Base-by-base conservation (phyloP, 2,329 filamentous ascomycete genomes). In the Alternaria rosae region DNA sequence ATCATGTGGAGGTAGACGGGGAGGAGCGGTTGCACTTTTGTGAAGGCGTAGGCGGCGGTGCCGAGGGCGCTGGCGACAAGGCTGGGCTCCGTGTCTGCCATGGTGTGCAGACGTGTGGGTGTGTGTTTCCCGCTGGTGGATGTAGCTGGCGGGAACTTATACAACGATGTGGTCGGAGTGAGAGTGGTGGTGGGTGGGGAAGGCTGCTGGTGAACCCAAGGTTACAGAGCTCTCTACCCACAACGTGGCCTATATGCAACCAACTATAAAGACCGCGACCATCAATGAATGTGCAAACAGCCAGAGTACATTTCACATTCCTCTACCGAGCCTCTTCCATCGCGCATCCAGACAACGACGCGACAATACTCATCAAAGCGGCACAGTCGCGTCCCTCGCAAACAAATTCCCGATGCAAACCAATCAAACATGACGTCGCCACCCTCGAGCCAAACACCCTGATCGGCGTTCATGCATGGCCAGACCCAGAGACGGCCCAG, bases 1-100 rank as follows among this genome's bases (percentile, higher is more conserved):
- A 91, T 80, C 12, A 91, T 81, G 76, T 91, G 89, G 0, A 84
- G 71, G 70, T 89, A 86, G 11, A 86, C 87, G 13, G 85, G 85
- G 26, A 89, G 67, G 70, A 79, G 73, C 3, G 79, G 78, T 54
- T 78, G 78, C 35, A 76, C 62, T 21, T 74, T 65, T 20, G 79
- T 73, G 60, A 85, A 83, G 54, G 83, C 80, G 66, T 83, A 82
- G 64, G 82, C 76, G 32, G 77, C 59, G 25, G 71, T 71, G 25
- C 76, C 73, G 5, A 78, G 67, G 17, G 72, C 58, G 9, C 70
- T 70, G 25, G 75, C 73, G 17, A 76, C 51, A 25, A 76, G 59
- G 47, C 74, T 67, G n/a, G 73, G 69, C 28, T 78, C 71, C 6
- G 68, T 23, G 47, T 72, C 69, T n/a, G 71, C 70, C 76, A 78